Evolutionary conservation across 2,329 filamentous ascomycete genomes (phyloP).

Genomic region (Phyllachora maydis): DNA sequence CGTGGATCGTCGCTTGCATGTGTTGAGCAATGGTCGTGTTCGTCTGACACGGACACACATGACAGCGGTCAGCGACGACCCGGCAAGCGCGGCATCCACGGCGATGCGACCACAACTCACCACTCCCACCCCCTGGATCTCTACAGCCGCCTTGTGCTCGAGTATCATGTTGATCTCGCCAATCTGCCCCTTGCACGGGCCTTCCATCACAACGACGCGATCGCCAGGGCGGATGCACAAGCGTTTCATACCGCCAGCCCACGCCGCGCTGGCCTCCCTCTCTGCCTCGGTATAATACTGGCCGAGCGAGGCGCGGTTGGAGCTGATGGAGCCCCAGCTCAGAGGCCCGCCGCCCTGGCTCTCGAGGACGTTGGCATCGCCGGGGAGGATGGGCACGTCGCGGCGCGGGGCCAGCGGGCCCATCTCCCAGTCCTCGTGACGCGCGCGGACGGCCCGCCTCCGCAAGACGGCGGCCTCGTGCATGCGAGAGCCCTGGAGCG

Average conservation of each 20-base stretch:
- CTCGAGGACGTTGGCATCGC: constrained; percentile 43
- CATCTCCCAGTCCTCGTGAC: constrained; percentile 58
- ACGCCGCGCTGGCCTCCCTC: constrained; percentile 22
- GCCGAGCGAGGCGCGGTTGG: constrained; percentile 8
- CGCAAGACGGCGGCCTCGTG: constrained; percentile 10
- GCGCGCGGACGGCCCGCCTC: constrained; percentile 20
- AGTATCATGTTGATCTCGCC: constrained; percentile 40
- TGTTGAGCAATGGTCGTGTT: too few species aligned
- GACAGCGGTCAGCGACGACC: too few species aligned
- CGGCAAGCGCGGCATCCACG: too few species aligned
- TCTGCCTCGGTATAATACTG: constrained; percentile 15
- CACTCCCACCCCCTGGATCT: too few species aligned
- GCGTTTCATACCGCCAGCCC: constrained; percentile 32
- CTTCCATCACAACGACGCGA: constrained; percentile 62
- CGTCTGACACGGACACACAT: too few species aligned
- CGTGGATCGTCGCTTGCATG: too few species aligned
- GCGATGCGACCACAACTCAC: too few species aligned
- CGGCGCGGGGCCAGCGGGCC: constrained; percentile 61
- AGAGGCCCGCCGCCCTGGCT: too few species aligned
- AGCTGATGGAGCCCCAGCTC: constrained; percentile 11
- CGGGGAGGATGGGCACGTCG: constrained; percentile 40
- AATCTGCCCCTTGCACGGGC: constrained; percentile 68
- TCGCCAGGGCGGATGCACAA: constrained; percentile 49
- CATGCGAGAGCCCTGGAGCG: constrained; percentile 13
- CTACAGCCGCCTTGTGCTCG: too few species aligned